phyloP scores from a whole-genome alignment of 257 asterid genomes.

The Solanum virginianum region DNA sequence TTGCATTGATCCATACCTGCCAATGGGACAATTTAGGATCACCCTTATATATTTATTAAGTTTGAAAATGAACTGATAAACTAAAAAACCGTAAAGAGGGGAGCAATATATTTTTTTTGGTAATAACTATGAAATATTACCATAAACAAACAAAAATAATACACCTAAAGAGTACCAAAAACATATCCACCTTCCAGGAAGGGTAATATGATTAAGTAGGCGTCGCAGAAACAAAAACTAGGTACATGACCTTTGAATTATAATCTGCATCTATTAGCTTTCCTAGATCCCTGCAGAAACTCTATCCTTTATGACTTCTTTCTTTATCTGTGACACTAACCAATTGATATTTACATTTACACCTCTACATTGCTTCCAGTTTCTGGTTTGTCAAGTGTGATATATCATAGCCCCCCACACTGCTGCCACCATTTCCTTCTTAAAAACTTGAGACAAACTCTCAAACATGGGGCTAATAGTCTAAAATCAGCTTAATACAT shows the following conservation, averaged over 20 bases:
- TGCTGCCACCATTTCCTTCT: not conserved
- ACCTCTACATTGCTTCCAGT: not conserved
- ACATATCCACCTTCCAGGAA: not conserved
- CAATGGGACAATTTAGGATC: not conserved
- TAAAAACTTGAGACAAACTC: not conserved
- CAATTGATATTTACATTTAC: not conserved
- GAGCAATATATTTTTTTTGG: not conserved
- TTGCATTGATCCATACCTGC: slow-evolving; percentile 19
- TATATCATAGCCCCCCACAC: not conserved
- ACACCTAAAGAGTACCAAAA: not conserved
- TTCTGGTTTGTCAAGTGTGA: not conserved
- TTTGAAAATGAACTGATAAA: not conserved
- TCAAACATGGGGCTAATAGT: not conserved
- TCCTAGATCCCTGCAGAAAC: not conserved
- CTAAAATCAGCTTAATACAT: not conserved
- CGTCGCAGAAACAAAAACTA: not conserved
- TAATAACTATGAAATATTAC: not conserved
- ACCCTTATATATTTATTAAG: not conserved
- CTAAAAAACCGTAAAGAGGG: not conserved
- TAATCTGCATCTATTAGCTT: not conserved
- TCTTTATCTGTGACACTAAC: not conserved
- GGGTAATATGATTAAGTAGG: not conserved
- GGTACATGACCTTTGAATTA: not conserved
- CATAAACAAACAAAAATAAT: not conserved
- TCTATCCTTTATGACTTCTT: not conserved